Percentiles rank a stretch among this genome's conserved stretches.
Evolutionary conservation across 306 rosid genomes (phyloP).

Genomic region (Acacia crassicarpa): DNA sequence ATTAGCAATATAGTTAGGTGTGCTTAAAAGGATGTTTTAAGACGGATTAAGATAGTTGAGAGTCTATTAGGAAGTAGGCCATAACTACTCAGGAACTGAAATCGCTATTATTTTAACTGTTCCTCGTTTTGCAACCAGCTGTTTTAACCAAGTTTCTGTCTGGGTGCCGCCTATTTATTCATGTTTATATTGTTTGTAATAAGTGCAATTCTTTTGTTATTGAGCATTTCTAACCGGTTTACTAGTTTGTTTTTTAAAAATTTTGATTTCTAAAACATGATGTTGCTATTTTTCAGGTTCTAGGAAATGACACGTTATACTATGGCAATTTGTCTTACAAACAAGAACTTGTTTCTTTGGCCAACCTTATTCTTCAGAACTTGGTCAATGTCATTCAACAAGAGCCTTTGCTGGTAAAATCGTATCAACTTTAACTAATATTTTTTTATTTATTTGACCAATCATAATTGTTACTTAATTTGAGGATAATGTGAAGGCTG

Average conservation of each 20-base stretch:
- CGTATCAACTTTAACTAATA: constrained; percentile 1
- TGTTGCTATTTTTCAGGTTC: constrained; percentile 47
- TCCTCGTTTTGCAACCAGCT: not conserved
- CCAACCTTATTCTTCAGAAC: constrained; percentile 62
- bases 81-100: not conserved
- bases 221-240: not conserved
- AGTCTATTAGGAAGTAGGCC: not conserved
- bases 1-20: not conserved
- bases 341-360: constrained; percentile 71
- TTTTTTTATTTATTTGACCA: constrained; percentile 26
- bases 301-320: constrained; percentile 61
- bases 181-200: not conserved
- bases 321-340: constrained; percentile 63
- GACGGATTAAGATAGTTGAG: not conserved
- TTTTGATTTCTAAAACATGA: constrained; percentile 12
- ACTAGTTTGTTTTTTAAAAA: not conserved
- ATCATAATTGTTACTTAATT: constrained; percentile 33
- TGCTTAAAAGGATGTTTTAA: not conserved
- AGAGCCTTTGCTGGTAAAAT: constrained; percentile 72
- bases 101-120: not conserved
- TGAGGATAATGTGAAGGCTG: constrained; percentile 50
- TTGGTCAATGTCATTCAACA: constrained; percentile 61
- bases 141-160: not conserved
- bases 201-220: not conserved
- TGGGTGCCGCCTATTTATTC: not conserved